These are phyloP conservation scores for Colletotrichum sp. DNA, from an alignment of 2,329 filamentous ascomycete species.

Conservation along the genomic window DNA sequence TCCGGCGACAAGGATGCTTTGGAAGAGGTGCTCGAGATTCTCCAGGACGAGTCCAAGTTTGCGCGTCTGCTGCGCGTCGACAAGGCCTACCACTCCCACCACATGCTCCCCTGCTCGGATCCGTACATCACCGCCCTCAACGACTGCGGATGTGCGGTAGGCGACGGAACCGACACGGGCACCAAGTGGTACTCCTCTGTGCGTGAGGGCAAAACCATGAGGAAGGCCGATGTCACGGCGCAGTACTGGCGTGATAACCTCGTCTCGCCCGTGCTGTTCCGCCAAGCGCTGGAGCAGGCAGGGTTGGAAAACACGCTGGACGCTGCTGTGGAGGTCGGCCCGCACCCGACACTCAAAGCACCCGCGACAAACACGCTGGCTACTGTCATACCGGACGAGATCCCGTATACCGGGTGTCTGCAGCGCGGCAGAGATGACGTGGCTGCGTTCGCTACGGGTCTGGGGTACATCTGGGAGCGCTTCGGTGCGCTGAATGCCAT, in stretches of 20 bases:
- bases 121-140: neutral
- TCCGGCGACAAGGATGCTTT: slow-evolving; percentile 28
- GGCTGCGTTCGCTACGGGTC: slow-evolving; percentile 19
- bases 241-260: slow-evolving; percentile 34
- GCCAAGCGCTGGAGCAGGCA: slow-evolving; percentile 13
- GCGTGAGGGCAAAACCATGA: neutral
- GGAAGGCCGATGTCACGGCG: slow-evolving; percentile 36
- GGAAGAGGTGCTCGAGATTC: neutral
- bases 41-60: neutral
- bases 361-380: slow-evolving; percentile 28
- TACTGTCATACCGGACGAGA: neutral
- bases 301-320: slow-evolving; percentile 5
- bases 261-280: slow-evolving; percentile 31
- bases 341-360: slow-evolving; percentile 43
- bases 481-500: slow-evolving; percentile 14
- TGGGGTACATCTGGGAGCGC: slow-evolving; percentile 23
- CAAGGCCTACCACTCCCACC: slow-evolving; percentile 34
- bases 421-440: slow-evolving; percentile 24
- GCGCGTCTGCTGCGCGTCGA: neutral
- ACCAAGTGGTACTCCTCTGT: neutral
- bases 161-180: neutral
- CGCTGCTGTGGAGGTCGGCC: slow-evolving; percentile 35
- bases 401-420: slow-evolving; percentile 28
- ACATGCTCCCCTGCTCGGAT: slow-evolving; percentile 22
- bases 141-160: neutral